Percentiles rank a stretch among this genome's conserved stretches.
These are phyloP conservation scores for Mycoemilia scoparia DNA, from an alignment of 192 early-diverging fungal genomes.

Conservation along the genomic window DNA sequence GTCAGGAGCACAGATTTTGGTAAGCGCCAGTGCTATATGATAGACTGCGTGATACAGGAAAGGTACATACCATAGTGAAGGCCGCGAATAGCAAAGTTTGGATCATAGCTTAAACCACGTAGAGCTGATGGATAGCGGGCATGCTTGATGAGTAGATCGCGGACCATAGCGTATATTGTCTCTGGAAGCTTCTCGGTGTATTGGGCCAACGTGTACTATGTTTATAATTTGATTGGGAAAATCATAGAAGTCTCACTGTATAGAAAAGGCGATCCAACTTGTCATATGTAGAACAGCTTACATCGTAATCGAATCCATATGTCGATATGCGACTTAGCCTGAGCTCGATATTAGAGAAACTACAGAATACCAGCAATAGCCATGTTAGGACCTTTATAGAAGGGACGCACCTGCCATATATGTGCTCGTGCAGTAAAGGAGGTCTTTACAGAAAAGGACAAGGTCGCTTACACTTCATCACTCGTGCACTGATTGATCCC, in stretches of 20 bases:
- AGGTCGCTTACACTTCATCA: too few species aligned
- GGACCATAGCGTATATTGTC: conserved; percentile 38
- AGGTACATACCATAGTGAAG: conserved; percentile 31
- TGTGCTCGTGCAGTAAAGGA: too few species aligned
- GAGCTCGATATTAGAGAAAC: conserved; percentile 40
- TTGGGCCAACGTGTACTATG: conserved; percentile 37
- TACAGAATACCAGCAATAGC: neutral
- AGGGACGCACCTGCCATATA: too few species aligned
- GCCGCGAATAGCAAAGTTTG: conserved; percentile 37
- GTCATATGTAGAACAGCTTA: conserved; percentile 1
- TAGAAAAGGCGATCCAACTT: neutral
- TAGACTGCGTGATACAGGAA: neutral
- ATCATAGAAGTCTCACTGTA: neutral
- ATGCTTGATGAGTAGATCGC: conserved; percentile 31
- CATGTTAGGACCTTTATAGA: too few species aligned
- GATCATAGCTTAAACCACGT: conserved; percentile 29
- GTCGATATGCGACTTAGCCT: conserved; percentile 29
- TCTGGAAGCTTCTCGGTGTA: conserved; percentile 34
- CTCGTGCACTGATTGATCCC: too few species aligned
- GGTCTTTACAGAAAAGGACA: too few species aligned
- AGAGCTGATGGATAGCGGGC: conserved; percentile 31
- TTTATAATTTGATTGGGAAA: neutral
- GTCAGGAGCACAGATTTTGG: neutral
- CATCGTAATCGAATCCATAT: conserved; percentile 44
- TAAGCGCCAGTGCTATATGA: neutral